These are phyloP conservation scores for Dothiorella sarmentorum DNA, from an alignment of 2,329 filamentous ascomycete genomes.

Conservation along the genomic window DNA sequence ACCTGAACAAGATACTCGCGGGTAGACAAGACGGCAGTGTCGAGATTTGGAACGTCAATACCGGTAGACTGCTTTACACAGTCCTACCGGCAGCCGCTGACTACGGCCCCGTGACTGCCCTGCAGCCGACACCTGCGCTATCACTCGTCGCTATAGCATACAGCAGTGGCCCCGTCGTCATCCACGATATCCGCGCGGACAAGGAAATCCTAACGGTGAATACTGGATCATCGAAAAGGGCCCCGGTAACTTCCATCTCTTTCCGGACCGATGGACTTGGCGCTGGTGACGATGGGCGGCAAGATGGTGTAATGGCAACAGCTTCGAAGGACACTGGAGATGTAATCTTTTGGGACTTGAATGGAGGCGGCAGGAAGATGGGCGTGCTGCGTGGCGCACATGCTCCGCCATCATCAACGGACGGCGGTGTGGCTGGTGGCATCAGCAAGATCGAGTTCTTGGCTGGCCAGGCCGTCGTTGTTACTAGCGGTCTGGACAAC, in stretches of 20 bases:
- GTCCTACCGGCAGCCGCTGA: constrained; percentile 71
- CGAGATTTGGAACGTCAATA: constrained; percentile 97
- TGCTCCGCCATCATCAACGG: constrained; percentile 63
- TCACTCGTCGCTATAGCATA: constrained; percentile 88
- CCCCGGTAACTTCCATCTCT: constrained; percentile 74
- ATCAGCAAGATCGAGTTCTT: constrained; percentile 88
- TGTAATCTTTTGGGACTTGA: constrained; percentile 94
- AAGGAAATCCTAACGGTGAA: constrained; percentile 67
- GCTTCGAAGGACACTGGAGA: constrained; percentile 76
- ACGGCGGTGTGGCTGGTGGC: constrained; percentile 62
- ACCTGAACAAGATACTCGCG: constrained; percentile 91
- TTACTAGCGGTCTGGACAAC: constrained; percentile 91
- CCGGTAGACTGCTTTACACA: constrained; percentile 85
- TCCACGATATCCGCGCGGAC: constrained; percentile 80
- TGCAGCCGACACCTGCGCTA: constrained; percentile 79
- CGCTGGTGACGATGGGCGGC: constrained; percentile 77
- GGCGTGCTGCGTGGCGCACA: constrained; percentile 86
- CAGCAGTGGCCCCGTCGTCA: constrained; percentile 69
- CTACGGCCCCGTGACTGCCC: constrained; percentile 77
- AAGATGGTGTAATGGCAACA: constrained; percentile 91
- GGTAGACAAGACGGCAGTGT: constrained; percentile 83
- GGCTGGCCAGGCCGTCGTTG: constrained; percentile 79
- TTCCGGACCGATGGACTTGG: constrained; percentile 89
- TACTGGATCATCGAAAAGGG: constrained; percentile 57
- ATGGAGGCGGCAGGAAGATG: constrained; percentile 79